Evolutionary conservation across 2,329 filamentous ascomycete species (phyloP), one percentile per base, ranked within the genome.

Genomic region (Pseudogymnoascus verrucosus): DNA sequence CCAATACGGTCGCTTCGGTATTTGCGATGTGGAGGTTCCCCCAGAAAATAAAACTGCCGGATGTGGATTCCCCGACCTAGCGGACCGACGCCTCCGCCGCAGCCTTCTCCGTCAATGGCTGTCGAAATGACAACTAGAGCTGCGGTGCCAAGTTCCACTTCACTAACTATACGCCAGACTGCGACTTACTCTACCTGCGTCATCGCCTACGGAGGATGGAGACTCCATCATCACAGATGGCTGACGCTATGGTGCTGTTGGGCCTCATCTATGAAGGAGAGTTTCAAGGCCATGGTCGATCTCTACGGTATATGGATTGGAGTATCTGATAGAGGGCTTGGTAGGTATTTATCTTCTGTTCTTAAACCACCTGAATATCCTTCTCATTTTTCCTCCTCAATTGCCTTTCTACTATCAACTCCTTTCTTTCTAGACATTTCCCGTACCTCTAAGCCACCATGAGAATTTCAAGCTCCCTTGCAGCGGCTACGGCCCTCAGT

Each of bases 401-500:
- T n/a, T 34, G 26, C 16, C 8, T n/a, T 34, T 57, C n/a, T 5
- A 34, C n/a, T 4, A 3, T 31, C 47, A 57, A 57, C 10, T 57
- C n/a, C 12, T 57, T n/a, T 19, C 28, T 57, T 19, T 16, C 26
- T 12, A 57, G 26, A 34, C 26, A 57, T 28, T 51, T n/a, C 8
- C 34, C 14, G 4, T 28, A 57, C 3, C 2, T 34, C 26, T 19
- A n/a, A 39, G 44, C 42, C 51, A 64, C 39, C n/a, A 65, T 65
- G 64, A 64, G 44, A n/a, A 12, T 64, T 59, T 44, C n/a, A 42
- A 28, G n/a, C 51, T 78, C 65, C 36, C 63, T 74, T 63, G 28
- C 69, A 23, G 59, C 59, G 63, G 65, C 75, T 44, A 68, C 71
- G n/a, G 66, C 71, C 42, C 68, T 72, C 39, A 68, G 73, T 60